Conservation (phyloP, 371 early-diverging fungal species). For the Mucor irregularis region DNA sequence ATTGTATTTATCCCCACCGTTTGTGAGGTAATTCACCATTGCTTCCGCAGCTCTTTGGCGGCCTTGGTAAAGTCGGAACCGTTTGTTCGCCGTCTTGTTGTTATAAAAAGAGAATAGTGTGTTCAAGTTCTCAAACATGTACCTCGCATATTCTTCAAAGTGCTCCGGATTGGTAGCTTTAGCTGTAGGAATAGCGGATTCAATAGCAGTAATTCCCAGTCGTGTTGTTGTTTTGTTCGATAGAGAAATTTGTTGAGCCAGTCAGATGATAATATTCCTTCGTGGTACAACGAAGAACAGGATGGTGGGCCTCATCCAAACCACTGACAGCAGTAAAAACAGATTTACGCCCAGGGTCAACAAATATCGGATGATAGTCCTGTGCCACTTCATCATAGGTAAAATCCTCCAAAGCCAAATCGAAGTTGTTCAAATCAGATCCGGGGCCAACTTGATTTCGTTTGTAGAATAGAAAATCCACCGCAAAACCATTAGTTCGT, state of each 20-base stretch:
- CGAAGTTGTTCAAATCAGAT: not conserved
- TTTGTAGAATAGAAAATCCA: not conserved
- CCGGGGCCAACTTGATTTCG: not conserved
- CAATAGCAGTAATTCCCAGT: no score
- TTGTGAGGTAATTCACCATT: no score
- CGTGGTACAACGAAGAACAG: not conserved
- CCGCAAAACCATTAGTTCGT: not conserved
- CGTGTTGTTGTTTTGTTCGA: no score
- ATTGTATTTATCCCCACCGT: no score
- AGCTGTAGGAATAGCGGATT: no score
- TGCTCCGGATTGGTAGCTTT: no score
- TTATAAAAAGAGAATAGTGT: no score
- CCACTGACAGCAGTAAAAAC: not conserved
- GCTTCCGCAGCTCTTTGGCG: no score
- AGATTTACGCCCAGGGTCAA: not conserved
- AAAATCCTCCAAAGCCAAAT: slow-evolving; percentile 1
- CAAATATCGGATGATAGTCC: not conserved
- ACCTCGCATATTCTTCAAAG: no score
- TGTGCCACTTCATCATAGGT: not conserved
- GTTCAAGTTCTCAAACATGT: no score
- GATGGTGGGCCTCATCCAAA: not conserved
- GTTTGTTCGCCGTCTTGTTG: no score
- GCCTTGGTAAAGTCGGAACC: no score
- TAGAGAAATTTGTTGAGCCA: not conserved
- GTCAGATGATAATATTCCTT: not conserved